Percentiles rank a stretch among this genome's conserved stretches.
These are phyloP conservation scores for Cucurbita moschata DNA, from an alignment of 306 rosid genomes.

Conservation along the genomic window DNA sequence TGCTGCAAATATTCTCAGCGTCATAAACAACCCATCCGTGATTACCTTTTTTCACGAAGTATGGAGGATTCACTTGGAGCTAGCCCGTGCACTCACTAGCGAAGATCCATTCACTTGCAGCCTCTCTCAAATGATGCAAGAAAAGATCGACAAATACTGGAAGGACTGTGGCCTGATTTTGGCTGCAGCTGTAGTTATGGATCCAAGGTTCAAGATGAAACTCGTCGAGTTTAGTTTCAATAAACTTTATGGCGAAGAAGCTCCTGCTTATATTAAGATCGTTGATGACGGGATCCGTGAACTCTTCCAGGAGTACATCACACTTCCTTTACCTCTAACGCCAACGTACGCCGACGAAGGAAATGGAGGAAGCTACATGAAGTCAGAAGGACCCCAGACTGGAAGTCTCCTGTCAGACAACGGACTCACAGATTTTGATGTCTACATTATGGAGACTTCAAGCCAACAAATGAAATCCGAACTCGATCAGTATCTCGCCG, in stretches of 20 bases:
- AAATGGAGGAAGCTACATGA: slow-evolving; percentile 22
- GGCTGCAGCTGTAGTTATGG: slow-evolving; percentile 85
- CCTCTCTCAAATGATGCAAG: slow-evolving; percentile 44
- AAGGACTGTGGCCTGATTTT: slow-evolving; percentile 59
- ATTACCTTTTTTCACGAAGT: slow-evolving; percentile 77
- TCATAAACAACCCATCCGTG: slow-evolving; percentile 42
- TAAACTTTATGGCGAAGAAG: slow-evolving; percentile 54
- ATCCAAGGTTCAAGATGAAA: slow-evolving; percentile 94
- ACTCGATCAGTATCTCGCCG: slow-evolving; percentile 77
- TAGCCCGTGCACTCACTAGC: slow-evolving; percentile 29
- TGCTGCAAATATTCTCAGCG: slow-evolving; percentile 49
- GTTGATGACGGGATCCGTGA: slow-evolving; percentile 83
- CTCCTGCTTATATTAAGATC: slow-evolving; percentile 42
- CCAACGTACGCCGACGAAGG: slow-evolving; percentile 69
- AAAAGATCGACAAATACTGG: slow-evolving; percentile 60
- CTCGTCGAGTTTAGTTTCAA: slow-evolving; percentile 86
- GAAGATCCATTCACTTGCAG: slow-evolving; percentile 48
- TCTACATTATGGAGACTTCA: slow-evolving; percentile 72
- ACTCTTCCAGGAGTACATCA: slow-evolving; percentile 60
- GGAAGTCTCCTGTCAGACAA: slow-evolving; percentile 41
- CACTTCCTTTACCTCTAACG: slow-evolving; percentile 71
- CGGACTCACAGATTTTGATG: slow-evolving; percentile 81
- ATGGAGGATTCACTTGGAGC: slow-evolving; percentile 78
- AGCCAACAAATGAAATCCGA: slow-evolving; percentile 82
- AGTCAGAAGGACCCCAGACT: slow-evolving; percentile 30